phyloP scores from a whole-genome alignment of 805 yeast species.

The Cyberlindnera maclurae region DNA sequence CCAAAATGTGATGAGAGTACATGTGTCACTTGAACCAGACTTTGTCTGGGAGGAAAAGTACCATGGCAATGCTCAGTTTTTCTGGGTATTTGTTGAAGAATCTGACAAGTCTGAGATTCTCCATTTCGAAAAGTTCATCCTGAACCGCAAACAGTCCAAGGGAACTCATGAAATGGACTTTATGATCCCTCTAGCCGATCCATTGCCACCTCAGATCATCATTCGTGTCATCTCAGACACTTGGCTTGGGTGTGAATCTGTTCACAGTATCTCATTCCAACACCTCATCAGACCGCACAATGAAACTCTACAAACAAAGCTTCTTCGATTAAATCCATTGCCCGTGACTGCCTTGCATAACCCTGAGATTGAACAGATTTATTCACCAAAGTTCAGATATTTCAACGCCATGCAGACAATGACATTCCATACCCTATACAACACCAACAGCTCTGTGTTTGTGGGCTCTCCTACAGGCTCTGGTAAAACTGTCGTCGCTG shows the following conservation, averaged over 20 bases:
- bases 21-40: conserved; percentile 61
- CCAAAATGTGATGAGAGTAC: conserved; percentile 75
- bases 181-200: conserved; percentile 86
- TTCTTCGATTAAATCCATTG: conserved; percentile 76
- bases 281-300: conserved; percentile 84
- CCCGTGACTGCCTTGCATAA: conserved; percentile 78
- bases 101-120: conserved; percentile 64
- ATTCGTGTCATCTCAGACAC: conserved; percentile 74
- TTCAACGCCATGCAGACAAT: conserved; percentile 99
- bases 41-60: conserved; percentile 77
- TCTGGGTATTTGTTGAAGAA: conserved; percentile 92
- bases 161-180: conserved; percentile 72
- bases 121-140: conserved; percentile 75
- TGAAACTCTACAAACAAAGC: conserved; percentile 76
- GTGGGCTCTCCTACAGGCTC: conserved; percentile 99
- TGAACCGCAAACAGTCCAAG: conserved; percentile 50
- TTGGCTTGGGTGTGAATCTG: conserved; percentile 84
- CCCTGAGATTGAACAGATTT: conserved; percentile 57
- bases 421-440: conserved; percentile 86
- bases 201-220: conserved; percentile 83
- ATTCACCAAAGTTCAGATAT: conserved; percentile 61
- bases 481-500: conserved; percentile 96
- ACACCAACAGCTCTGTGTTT: conserved; percentile 70
- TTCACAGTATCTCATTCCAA: conserved; percentile 76
- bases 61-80: conserved; percentile 81